Percentiles rank a stretch among this genome's conserved stretches.
phyloP scores from a whole-genome alignment of 805 yeast species.

The Zygosaccharomyces gambellarensis region DNA sequence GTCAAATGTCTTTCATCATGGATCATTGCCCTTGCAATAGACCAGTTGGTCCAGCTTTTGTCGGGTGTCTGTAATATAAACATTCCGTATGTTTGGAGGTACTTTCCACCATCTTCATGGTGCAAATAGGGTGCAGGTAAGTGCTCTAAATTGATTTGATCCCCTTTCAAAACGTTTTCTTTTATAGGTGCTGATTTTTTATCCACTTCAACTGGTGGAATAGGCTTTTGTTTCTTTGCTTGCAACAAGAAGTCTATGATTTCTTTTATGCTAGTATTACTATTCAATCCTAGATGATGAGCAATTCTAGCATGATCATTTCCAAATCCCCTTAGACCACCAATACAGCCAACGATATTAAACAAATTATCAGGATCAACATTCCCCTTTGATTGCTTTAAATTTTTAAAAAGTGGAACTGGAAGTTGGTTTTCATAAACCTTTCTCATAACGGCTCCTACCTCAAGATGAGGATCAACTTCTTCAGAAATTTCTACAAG shows the following conservation, averaged over 20 bases:
- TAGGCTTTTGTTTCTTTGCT: slow-evolving; percentile 14
- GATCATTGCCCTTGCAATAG: slow-evolving; percentile 31
- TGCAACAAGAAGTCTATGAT: slow-evolving; percentile 23
- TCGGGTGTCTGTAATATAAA: slow-evolving; percentile 29
- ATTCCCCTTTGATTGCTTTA: slow-evolving; percentile 9
- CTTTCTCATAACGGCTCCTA: slow-evolving; percentile 31
- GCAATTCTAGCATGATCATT: slow-evolving; percentile 30
- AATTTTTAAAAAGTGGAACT: slow-evolving; percentile 26
- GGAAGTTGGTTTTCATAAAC: slow-evolving; percentile 23
- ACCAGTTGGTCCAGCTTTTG: slow-evolving; percentile 30
- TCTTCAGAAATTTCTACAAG: slow-evolving; percentile 23
- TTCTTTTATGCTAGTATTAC: slow-evolving; percentile 22
- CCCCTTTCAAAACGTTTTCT: slow-evolving; percentile 18
- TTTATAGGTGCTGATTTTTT: slow-evolving; percentile 21
- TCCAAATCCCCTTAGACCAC: slow-evolving; percentile 17
- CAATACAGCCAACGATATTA: slow-evolving; percentile 25
- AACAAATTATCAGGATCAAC: slow-evolving; percentile 17
- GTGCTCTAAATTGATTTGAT: slow-evolving; percentile 18
- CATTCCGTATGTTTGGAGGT: slow-evolving; percentile 32
- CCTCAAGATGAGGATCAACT: slow-evolving; percentile 28
- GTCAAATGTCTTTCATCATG: slow-evolving; percentile 22
- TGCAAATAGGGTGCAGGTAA: slow-evolving; percentile 27
- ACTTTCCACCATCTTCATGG: slow-evolving; percentile 27
- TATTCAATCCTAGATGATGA: slow-evolving; percentile 22
- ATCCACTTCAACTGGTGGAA: slow-evolving; percentile 17